Base-by-base conservation (phyloP, 108 stramenopile genomes). In the Nitzschia palea region DNA sequence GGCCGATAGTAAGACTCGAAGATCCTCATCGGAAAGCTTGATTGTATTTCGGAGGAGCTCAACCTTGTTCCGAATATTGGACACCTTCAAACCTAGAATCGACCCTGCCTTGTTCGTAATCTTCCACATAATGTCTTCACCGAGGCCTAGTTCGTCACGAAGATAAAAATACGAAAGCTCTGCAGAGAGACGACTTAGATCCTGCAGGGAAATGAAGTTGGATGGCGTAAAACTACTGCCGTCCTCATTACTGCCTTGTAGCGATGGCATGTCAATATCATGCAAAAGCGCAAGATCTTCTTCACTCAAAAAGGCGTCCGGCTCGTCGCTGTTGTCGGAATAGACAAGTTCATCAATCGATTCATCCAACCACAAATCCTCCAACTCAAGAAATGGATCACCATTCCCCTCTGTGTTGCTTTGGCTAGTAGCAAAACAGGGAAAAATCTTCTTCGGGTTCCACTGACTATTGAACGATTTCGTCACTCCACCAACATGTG, bases 121-220 rank as follows among this genome's bases (percentile, higher is more conserved):
- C 65, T 83, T 88, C 89, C 87, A 88, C 87, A 93, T 88, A 62
- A 65, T 67, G 40, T 88, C 92, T 73, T 90, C 89, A n/a, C 71
- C 68, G 6, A 93, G 65, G 2, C 86, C 87, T 31, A 93, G 44
- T 28, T 81, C 85, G 43, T 93, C 76, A 31, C 74, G 78, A 9
- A 93, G 73, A 69, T 93, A 93, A 65, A 85, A 93, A 51, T 93
- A 93, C 42, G 90, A 84, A 74, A 92, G 67, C 61, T 88, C 71
- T 23, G 58, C 35, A 22, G 58, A 37, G 10, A 59, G 29, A 37
- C 29, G 33, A 37, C 36, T 34, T 33, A 59, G 35, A 34, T 59
- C 58, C 23, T 30, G 35, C 33, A 40, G 33, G 33, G 58, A 59
- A 6, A 59, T 17, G 14, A 34, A 15, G 2, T 34, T 6, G 3